Conservation (phyloP, 306 rosid species). For the Citrullus colocynthis region DNA sequence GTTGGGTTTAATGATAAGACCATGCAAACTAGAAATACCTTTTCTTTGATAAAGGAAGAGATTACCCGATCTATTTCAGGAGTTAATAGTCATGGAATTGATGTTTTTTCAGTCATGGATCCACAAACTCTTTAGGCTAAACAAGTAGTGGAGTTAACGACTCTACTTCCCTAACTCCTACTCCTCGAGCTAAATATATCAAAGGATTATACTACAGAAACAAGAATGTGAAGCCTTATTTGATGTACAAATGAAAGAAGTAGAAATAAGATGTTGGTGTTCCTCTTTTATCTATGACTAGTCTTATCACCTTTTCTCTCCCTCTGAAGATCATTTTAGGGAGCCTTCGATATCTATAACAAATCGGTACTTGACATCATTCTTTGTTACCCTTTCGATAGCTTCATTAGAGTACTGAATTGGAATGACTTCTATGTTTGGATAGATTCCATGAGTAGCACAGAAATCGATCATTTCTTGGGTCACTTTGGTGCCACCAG, state of each 20-base stretch:
- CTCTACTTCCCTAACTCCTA: no score
- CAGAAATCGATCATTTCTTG: constrained; percentile 78
- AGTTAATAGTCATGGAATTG: no score
- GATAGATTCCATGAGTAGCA: constrained; percentile 47
- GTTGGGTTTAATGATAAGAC: no score
- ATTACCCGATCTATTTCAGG: no score
- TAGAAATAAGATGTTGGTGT: not conserved
- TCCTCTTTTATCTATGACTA: not conserved
- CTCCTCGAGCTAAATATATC: no score
- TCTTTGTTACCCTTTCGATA: constrained; percentile 57
- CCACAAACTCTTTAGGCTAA: no score
- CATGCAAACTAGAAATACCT: no score
- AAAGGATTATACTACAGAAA: not conserved
- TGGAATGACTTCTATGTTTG: constrained; percentile 67
- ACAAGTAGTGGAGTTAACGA: no score
- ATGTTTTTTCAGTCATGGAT: no score
- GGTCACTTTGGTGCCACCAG: constrained; percentile 57
- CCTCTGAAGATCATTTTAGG: constrained; percentile 24
- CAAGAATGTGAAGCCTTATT: not conserved
- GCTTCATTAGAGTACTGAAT: constrained; percentile 78
- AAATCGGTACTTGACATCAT: constrained; percentile 66
- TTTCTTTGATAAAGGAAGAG: no score
- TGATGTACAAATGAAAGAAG: not conserved
- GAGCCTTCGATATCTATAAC: constrained; percentile 73
- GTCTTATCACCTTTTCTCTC: not conserved